A percentile compares a stretch with the other conserved stretches of the same genome.
Evolutionary conservation across 2,329 filamentous ascomycete species (phyloP).

Genomic region (Albifimbria verrucaria): DNA sequence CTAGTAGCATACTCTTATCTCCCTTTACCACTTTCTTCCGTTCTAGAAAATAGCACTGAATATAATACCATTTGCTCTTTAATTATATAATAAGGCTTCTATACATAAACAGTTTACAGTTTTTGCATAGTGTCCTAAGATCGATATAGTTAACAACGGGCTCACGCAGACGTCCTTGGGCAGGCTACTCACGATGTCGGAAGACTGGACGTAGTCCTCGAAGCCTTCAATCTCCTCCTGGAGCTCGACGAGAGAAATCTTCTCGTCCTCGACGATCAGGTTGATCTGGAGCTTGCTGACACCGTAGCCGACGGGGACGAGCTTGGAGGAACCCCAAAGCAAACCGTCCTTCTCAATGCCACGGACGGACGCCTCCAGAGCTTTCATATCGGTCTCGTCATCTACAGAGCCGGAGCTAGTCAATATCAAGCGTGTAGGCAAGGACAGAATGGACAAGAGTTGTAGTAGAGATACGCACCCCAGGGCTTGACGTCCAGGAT

Average conservation of each 20-base stretch:
- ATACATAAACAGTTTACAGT: constrained; percentile 56
- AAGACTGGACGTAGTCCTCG: constrained; percentile 95
- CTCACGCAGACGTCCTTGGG: not conserved
- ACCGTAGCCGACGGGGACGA: constrained; percentile 89
- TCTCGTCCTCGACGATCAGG: constrained; percentile 95
- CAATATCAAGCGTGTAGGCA: not conserved
- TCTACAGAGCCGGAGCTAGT: constrained; percentile 42
- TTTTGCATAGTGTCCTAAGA: constrained; percentile 73
- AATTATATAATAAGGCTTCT: not conserved
- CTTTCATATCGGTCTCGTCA: constrained; percentile 89
- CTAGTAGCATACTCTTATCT: not conserved
- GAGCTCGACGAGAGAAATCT: constrained; percentile 83
- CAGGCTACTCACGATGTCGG: constrained; percentile 61
- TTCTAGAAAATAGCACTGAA: not conserved
- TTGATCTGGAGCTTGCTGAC: constrained; percentile 99
- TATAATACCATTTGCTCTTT: not conserved
- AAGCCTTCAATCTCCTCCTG: constrained; percentile 77
- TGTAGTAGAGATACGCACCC: constrained; percentile 61
- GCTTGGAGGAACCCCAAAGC: constrained; percentile 89
- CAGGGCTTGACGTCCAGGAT: constrained; percentile 97
- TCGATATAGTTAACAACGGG: not conserved
- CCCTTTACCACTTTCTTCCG: not conserved
- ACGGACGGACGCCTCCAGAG: constrained; percentile 77
- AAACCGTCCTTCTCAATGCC: constrained; percentile 89
- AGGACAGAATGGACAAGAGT: not conserved